A percentile compares a stretch with the other conserved stretches of the same genome.
These are phyloP conservation scores for Triticum monococcum DNA, from an alignment of 176 grass and related monocot species.

Conservation along the genomic window DNA sequence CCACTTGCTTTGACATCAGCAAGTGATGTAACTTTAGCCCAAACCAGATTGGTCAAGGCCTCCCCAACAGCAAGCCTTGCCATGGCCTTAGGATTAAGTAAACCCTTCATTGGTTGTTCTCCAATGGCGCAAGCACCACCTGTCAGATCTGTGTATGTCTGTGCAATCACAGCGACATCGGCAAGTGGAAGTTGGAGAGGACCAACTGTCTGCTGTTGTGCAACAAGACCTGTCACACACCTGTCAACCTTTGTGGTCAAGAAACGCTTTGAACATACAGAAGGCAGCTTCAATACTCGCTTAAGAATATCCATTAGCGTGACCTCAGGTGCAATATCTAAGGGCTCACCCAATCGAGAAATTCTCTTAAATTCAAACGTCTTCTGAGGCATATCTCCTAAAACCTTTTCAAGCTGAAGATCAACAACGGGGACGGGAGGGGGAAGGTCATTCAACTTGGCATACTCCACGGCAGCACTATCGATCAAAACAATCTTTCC, in stretches of 20 bases:
- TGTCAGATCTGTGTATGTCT: constrained; percentile 74
- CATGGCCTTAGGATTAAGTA: constrained; percentile 87
- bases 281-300: constrained; percentile 69
- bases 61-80: constrained; percentile 80
- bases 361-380: constrained; percentile 68
- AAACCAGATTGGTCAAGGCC: constrained; percentile 91
- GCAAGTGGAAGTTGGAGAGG: constrained; percentile 80
- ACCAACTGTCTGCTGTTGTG: constrained; percentile 83
- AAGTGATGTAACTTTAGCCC: constrained; percentile 82
- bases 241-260: constrained; percentile 95
- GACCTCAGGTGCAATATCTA: constrained; percentile 70
- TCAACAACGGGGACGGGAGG: constrained; percentile 64
- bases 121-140: constrained; percentile 89
- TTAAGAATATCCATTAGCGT: constrained; percentile 78
- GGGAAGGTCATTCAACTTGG: constrained; percentile 49
- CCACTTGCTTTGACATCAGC: constrained; percentile 86
- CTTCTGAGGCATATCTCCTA: constrained; percentile 96
- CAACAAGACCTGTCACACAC: constrained; percentile 93
- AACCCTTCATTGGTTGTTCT: constrained; percentile 84
- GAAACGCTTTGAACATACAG: constrained; percentile 90
- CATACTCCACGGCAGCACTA: constrained; percentile 59
- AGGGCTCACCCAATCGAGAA: constrained; percentile 43
- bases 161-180: constrained; percentile 89
- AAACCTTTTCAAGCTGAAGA: constrained; percentile 85
- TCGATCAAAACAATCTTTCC: constrained; percentile 88